Evolutionary conservation across 345 rosid genomes (phyloP).

Genomic region (Syzygium aromaticum): DNA sequence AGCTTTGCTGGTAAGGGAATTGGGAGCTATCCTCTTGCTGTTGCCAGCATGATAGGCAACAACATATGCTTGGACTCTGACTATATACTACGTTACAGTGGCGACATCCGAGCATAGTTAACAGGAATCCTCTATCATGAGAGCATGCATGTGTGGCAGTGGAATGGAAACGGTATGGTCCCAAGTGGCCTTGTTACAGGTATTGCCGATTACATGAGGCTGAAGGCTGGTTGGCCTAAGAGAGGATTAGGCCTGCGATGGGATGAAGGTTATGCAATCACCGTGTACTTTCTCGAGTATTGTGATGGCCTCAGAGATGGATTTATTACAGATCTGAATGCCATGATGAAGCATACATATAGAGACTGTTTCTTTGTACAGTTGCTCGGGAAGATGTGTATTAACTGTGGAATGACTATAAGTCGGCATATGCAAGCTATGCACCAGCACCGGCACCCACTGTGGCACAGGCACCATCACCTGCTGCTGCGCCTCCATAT

Average conservation of each 20-base stretch:
- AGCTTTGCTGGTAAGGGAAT: not conserved
- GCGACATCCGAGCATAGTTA: not conserved
- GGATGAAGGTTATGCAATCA: not conserved
- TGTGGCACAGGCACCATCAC: not conserved
- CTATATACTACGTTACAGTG: not conserved
- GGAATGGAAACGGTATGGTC: not conserved
- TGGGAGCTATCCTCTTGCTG: not conserved
- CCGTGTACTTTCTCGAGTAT: not conserved
- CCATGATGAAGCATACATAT: not conserved
- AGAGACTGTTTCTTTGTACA: not conserved
- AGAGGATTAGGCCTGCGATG: not conserved
- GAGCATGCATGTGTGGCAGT: not conserved
- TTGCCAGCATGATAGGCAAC: not conserved
- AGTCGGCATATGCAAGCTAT: not conserved
- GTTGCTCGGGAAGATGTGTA: not conserved
- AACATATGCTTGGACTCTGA: not conserved
- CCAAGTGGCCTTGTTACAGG: not conserved
- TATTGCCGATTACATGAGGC: conserved; percentile 4
- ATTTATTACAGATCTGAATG: not conserved
- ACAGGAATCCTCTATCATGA: not conserved
- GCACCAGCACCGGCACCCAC: not conserved
- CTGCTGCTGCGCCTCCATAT: not conserved
- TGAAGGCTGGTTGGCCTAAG: conserved; percentile 1
- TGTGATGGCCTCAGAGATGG: not conserved
- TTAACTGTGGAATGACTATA: not conserved